Evolutionary conservation across 1,284 basidiomycete genomes (phyloP).

Genomic region (Trichosporon faecale): DNA sequence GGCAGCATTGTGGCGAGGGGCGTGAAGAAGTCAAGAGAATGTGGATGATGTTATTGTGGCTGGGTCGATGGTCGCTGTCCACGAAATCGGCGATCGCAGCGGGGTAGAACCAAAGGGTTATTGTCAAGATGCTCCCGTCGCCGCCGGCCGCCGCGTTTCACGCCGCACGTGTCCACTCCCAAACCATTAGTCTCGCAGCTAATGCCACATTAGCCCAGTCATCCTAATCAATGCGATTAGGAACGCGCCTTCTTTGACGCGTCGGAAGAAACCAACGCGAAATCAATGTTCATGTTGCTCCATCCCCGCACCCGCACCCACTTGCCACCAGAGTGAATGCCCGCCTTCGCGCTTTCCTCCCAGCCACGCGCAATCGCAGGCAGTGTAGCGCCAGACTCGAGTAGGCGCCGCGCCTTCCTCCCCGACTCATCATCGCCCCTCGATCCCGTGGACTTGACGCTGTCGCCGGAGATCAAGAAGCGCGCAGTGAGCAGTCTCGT

Average conservation of each 20-base stretch:
- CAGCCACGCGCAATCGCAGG: not conserved
- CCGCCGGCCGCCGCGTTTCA: not conserved
- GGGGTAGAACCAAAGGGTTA: no score
- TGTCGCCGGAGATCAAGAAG: not conserved
- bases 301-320: not conserved
- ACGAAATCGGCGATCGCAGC: not conserved
- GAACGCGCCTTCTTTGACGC: constrained; percentile 2
- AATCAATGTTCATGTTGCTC: constrained; percentile 1
- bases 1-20: constrained; percentile 6
- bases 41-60: not conserved
- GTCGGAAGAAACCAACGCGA: not conserved
- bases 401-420: not conserved
- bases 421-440: constrained; percentile 1
- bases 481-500: not conserved
- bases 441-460: not conserved
- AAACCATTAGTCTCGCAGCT: not conserved
- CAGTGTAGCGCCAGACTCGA: not conserved
- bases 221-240: not conserved
- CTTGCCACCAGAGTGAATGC: not conserved
- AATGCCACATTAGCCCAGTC: not conserved
- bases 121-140: not conserved
- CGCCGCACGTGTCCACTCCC: not conserved
- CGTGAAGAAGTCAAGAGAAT: not conserved
- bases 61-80: not conserved
- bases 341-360: not conserved